phyloP scores from a whole-genome alignment of 2,329 filamentous ascomycete species.

The Alternaria triticina region DNA sequence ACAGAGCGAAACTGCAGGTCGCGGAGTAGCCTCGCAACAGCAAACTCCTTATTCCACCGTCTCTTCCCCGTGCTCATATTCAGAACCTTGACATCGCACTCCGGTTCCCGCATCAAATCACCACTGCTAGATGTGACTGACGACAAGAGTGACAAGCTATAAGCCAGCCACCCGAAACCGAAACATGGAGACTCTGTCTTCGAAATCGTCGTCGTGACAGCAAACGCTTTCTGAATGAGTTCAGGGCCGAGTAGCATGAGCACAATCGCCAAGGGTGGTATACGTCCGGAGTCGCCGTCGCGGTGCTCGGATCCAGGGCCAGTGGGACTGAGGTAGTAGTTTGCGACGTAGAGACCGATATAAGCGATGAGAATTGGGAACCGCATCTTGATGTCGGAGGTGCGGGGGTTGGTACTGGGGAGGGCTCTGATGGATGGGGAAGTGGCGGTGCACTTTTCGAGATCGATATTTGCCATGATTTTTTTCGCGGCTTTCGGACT shows the following conservation, averaged over 20 bases:
- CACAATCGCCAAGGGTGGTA: neutral
- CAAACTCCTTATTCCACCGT: neutral
- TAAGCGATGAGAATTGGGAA: neutral
- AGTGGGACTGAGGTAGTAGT: neutral
- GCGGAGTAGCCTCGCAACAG: neutral
- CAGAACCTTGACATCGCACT: neutral
- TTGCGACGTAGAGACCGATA: neutral
- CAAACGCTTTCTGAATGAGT: neutral
- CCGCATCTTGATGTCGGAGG: neutral
- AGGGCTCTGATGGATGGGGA: rapidly evolving
- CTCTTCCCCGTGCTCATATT: neutral
- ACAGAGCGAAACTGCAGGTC: neutral
- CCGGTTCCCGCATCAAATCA: neutral
- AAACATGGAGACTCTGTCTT: neutral
- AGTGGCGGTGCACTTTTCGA: neutral
- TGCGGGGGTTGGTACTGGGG: neutral
- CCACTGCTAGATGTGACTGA: too few relatives aligned
- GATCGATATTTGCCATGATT: neutral
- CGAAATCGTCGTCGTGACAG: neutral
- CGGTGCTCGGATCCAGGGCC: neutral
- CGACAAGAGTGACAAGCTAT: neutral
- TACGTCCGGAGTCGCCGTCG: neutral
- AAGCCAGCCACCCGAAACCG: neutral
- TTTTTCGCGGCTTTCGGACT: neutral
- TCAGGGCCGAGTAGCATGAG: neutral